Evolutionary conservation across 164 flowering plant species (phyloP).

Genomic region (Kalanchoe fedtschenkoi): DNA sequence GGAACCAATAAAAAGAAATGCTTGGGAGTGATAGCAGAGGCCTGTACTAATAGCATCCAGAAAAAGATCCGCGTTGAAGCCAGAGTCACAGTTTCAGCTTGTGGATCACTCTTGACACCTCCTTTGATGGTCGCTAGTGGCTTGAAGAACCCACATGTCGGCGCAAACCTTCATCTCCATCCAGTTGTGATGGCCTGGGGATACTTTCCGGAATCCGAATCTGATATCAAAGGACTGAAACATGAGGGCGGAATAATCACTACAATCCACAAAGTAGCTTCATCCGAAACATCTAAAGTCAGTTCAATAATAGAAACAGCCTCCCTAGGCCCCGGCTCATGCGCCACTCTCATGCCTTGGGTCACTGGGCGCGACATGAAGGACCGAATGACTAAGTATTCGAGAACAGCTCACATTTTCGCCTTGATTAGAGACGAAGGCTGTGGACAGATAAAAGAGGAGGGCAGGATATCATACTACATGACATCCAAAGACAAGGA

Average conservation of each 20-base stretch:
- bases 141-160: constrained; percentile 43
- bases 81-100: constrained; percentile 36
- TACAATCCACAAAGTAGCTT: constrained; percentile 34
- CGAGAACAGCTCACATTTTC: constrained; percentile 39
- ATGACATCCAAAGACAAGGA: constrained; percentile 27
- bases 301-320: constrained; percentile 39
- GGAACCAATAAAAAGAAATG: constrained; percentile 24
- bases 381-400: constrained; percentile 36
- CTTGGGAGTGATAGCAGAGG: constrained; percentile 36
- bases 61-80: constrained; percentile 43
- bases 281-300: constrained; percentile 15
- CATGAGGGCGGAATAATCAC: constrained; percentile 60
- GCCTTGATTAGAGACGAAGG: constrained; percentile 38
- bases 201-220: constrained; percentile 38
- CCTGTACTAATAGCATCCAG: constrained; percentile 13
- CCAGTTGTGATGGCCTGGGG: constrained; percentile 57
- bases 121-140: constrained; percentile 53
- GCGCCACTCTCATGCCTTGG: constrained; percentile 38
- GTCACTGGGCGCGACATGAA: constrained; percentile 41
- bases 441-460: constrained; percentile 37
- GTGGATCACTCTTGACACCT: constrained; percentile 57
- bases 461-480: constrained; percentile 25
- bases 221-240: constrained; percentile 24
- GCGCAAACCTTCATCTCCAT: constrained; percentile 52
- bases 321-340: constrained; percentile 37